Evolutionary conservation across 2,329 filamentous ascomycete genomes (phyloP), one percentile per base, ranked within the genome.

Genomic region (Colletotrichum caudatum): DNA sequence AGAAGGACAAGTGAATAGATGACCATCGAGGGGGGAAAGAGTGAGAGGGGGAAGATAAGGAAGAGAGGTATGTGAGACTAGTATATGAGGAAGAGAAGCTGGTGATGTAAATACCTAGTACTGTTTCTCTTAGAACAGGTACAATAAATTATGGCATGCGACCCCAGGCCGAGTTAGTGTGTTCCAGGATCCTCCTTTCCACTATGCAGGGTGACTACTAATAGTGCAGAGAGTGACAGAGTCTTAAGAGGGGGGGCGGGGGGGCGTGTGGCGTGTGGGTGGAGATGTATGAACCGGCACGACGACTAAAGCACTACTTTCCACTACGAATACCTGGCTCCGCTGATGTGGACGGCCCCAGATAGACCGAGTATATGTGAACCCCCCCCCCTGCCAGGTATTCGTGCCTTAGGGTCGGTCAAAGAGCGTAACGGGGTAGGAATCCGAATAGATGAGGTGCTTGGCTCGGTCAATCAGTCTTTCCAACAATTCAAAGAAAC

Each of bases 1-100:
- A 48, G 53, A 67, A 54, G 26, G 57, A 65, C 59, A 59, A 67
- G 39, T 50, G 62, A 74, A 72, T 58, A 50, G 58, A 64, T 51
- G 50, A 39, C 50, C 35, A 41, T 60, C 2, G 18, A 41, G 46
- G 37, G 23, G 35, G 4, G 44, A n/a, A 18, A 41, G n/a, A 35
- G 44, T 18, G 44, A n/a, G 12, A 12, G 35, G 18, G 23, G n/a
- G 16, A 9, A 1, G 1, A 33, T 8, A 6, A 53, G 39, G 64
- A 29, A 44, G 8, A 51, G 57, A 66, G 59, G 62, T 33, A 56
- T 63, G 48, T 23, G 33, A 56, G 50, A 57, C 29, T 23, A 37
- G 29, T 48, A 65, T 39, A 44, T 66, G 62, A 56, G 62, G 37
- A 37, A 51, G 62, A 53, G 66, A 29, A 33, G 26, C 41, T 9